A percentile compares a stretch with the other conserved stretches of the same genome.
These are phyloP conservation scores for Achlya hypogyna DNA, from an alignment of 352 stramenopile species.

Conservation along the genomic window DNA sequence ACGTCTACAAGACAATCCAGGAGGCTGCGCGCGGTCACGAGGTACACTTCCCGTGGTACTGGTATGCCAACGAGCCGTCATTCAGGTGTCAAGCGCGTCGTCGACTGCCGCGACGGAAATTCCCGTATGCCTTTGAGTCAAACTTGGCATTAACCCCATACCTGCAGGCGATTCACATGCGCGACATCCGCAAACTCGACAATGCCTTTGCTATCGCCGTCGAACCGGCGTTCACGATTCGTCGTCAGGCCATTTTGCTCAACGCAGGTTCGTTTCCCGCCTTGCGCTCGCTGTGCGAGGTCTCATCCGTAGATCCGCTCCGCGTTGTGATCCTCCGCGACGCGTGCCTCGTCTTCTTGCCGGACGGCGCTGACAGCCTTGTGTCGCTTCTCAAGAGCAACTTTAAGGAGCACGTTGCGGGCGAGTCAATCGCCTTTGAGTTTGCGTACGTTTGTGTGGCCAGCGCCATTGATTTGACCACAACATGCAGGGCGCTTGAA, in stretches of 20 bases:
- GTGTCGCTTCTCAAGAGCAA: constrained; percentile 34
- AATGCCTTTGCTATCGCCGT: constrained; percentile 61
- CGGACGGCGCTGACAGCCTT: constrained; percentile 36
- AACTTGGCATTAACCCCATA: too few species aligned
- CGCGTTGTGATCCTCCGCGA: constrained; percentile 38
- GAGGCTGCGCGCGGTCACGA: background rate
- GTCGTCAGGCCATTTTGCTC: constrained; percentile 70
- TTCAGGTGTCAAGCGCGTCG: background rate
- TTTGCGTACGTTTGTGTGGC: constrained; percentile 24
- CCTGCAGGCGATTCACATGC: constrained; percentile 49
- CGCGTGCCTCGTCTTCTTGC: constrained; percentile 33
- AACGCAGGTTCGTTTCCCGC: constrained; percentile 36
- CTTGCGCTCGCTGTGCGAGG: background rate
- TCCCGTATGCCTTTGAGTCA: too few species aligned
- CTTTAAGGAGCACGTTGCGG: constrained; percentile 28
- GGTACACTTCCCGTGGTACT: background rate
- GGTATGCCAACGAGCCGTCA: background rate
- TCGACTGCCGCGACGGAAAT: background rate
- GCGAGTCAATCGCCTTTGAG: constrained; percentile 25
- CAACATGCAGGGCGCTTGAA: constrained; percentile 9
- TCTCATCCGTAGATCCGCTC: constrained; percentile 29
- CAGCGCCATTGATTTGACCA: background rate
- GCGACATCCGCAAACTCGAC: constrained; percentile 67
- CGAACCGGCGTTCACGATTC: constrained; percentile 57
- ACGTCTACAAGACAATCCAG: constrained; percentile 44